Evolutionary conservation across 2,329 filamentous ascomycete genomes (phyloP).

Genomic region (Fusarium bactridioides): DNA sequence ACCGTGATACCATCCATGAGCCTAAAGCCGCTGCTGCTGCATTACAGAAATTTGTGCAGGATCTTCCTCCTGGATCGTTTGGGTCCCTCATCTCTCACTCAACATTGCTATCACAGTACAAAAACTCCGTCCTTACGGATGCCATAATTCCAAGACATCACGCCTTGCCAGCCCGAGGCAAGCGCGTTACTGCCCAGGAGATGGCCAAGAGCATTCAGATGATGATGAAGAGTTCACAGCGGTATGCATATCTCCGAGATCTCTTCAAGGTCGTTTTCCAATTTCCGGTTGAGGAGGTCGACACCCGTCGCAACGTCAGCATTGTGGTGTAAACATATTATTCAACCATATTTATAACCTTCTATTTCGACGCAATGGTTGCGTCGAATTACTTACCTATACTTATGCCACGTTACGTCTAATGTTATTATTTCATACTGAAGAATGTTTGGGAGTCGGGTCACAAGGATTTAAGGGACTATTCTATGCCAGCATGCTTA

Average conservation of each 20-base stretch:
- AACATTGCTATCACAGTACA: conserved; percentile 79
- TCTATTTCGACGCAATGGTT: not conserved
- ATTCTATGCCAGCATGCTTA: conserved; percentile 4
- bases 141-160: conserved; percentile 58
- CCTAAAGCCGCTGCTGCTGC: conserved; percentile 58
- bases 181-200: conserved; percentile 72
- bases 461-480: conserved; percentile 2
- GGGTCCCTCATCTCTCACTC: conserved; percentile 75
- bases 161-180: conserved; percentile 60
- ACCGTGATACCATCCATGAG: conserved; percentile 61
- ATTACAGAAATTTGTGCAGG: conserved; percentile 79
- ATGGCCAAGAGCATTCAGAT: conserved; percentile 80
- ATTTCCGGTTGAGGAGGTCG: conserved; percentile 81
- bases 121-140: conserved; percentile 79
- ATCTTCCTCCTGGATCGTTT: conserved; percentile 79
- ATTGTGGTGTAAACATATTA: conserved; percentile 56
- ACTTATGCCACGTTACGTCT: conserved; percentile 21
- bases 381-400: not conserved
- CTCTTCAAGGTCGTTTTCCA: conserved; percentile 86
- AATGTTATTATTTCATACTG: conserved; percentile 26
- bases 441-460: conserved; percentile 17
- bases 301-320: conserved; percentile 69
- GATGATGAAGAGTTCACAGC: conserved; percentile 71
- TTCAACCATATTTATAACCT: not conserved
- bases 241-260: conserved; percentile 83